Conservation (phyloP, 2,329 filamentous ascomycete genomes). For the Verruconis gallopava region DNA sequence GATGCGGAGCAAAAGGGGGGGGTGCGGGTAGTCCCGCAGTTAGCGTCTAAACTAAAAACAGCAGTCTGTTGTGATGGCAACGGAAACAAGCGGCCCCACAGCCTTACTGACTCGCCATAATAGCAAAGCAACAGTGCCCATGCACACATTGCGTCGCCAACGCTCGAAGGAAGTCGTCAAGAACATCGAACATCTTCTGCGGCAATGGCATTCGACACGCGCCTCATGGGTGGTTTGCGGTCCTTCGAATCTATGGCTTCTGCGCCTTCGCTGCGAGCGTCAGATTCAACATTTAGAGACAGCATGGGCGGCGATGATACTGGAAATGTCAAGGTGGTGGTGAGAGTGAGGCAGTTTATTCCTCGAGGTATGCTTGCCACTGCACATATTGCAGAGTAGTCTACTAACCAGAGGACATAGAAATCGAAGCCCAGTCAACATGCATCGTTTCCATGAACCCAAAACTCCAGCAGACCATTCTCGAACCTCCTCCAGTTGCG, state of each 20-base stretch:
- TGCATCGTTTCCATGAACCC: constrained; percentile 92
- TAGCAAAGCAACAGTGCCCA: background rate
- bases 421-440: constrained; percentile 64
- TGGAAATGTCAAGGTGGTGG: constrained; percentile 67
- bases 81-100: too few species aligned
- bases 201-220: constrained; percentile 11
- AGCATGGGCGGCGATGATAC: constrained; percentile 1
- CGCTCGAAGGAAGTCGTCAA: background rate
- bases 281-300: background rate
- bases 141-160: background rate
- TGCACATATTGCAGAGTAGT: background rate
- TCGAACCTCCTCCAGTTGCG: constrained; percentile 53
- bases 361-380: constrained; percentile 52
- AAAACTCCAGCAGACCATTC: constrained; percentile 67
- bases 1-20: too few species aligned
- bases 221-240: constrained; percentile 16
- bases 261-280: constrained; percentile 55
- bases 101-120: too few species aligned
- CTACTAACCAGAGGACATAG: constrained; percentile 33
- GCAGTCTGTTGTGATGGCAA: too few species aligned
- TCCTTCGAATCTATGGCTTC: constrained; percentile 51
- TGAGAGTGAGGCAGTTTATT: constrained; percentile 67
- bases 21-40: too few species aligned
- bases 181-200: background rate
- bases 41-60: too few species aligned